Evolutionary conservation across 2,329 filamentous ascomycete species (phyloP).

Genomic region (Microsporum ferrugineum): DNA sequence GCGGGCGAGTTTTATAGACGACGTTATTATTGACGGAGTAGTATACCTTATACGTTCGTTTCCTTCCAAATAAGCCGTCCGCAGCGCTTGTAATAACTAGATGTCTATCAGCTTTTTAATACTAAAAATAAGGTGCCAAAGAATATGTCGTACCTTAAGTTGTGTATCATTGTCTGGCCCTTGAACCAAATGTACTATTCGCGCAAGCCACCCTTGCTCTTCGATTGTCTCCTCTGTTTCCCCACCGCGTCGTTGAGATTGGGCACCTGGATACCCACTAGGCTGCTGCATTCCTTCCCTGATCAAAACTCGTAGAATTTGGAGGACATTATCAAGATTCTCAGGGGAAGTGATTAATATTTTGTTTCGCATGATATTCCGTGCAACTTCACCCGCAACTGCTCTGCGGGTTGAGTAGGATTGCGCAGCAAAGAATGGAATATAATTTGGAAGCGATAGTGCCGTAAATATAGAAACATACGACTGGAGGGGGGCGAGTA

Average conservation of each 20-base stretch:
- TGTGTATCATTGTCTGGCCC: slow-evolving; percentile 83
- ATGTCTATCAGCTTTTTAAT: slow-evolving; percentile 15
- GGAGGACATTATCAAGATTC: slow-evolving; percentile 77
- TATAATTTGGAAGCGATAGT: slow-evolving; percentile 78
- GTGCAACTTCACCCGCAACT: slow-evolving; percentile 78
- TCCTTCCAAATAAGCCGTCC: slow-evolving; percentile 78
- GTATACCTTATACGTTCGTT: slow-evolving; percentile 95
- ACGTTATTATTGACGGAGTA: slow-evolving; percentile 80
- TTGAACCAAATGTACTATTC: slow-evolving; percentile 78
- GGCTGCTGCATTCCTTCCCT: slow-evolving; percentile 80
- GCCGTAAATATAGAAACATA: slow-evolving; percentile 97
- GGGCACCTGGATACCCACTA: slow-evolving; percentile 70
- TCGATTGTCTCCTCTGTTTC: slow-evolving; percentile 98
- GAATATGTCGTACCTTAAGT: slow-evolving; percentile 49
- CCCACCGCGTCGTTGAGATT: slow-evolving; percentile 57
- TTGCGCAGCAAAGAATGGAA: slow-evolving; percentile 80
- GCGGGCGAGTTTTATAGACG: slow-evolving; percentile 77
- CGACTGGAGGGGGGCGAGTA: slow-evolving; percentile 80
- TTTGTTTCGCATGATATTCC: slow-evolving; percentile 69
- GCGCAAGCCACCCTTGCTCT: slow-evolving; percentile 92
- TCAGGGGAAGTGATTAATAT: slow-evolving; percentile 66
- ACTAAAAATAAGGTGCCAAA: background rate
- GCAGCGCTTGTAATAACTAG: slow-evolving; percentile 69
- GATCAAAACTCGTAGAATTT: slow-evolving; percentile 80
- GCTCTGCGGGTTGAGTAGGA: slow-evolving; percentile 85